A percentile compares a stretch with the other conserved stretches of the same genome.
These are phyloP conservation scores for Fusarium tupiense DNA, from an alignment of 2,329 filamentous ascomycete species.

Conservation along the genomic window DNA sequence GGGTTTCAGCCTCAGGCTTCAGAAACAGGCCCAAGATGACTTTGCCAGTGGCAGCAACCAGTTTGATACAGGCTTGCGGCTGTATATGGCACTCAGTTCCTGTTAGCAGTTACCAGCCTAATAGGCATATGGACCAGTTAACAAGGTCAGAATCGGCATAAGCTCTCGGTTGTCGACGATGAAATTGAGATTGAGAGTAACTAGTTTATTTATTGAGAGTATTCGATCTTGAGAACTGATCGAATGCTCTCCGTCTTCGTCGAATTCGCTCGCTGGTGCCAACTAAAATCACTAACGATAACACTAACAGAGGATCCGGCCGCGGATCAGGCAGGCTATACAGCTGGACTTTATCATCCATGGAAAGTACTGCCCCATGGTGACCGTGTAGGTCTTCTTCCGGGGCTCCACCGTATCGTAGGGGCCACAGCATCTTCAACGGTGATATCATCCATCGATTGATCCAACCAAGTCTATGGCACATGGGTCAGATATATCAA, in stretches of 20 bases:
- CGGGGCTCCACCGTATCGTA: background rate
- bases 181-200: too few species aligned
- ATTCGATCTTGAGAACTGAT: accelerated
- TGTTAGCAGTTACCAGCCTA: accelerated
- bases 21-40: accelerated
- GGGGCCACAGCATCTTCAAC: too few species aligned
- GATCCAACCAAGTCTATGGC: too few species aligned
- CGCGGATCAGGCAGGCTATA: accelerated
- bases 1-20: accelerated
- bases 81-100: accelerated
- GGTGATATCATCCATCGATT: too few species aligned
- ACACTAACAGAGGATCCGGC: background rate
- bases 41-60: background rate
- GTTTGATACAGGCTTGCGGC: accelerated
- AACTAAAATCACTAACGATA: accelerated
- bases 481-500: accelerated
- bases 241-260: accelerated
- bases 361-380: accelerated
- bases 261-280: background rate
- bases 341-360: too few species aligned
- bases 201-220: too few species aligned
- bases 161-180: accelerated
- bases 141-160: accelerated
- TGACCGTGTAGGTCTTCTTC: background rate
- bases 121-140: accelerated